Evolutionary conservation across 2,329 filamentous ascomycete genomes (phyloP).

Genomic region (Ophiostoma pallidulum): DNA sequence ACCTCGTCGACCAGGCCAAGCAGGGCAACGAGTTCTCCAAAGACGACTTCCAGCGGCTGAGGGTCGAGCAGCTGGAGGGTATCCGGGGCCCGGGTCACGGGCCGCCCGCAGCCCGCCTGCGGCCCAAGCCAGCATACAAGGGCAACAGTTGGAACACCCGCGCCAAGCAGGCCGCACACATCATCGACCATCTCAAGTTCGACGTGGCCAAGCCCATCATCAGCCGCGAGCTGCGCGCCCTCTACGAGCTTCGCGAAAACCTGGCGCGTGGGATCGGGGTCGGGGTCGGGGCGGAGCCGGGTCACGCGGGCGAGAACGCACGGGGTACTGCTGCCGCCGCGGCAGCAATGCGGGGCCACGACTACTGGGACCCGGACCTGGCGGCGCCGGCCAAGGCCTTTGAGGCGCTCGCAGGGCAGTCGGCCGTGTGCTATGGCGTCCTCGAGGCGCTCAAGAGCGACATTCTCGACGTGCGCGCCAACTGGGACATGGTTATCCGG

Average conservation of each 20-base stretch:
- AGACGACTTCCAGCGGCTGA: slow-evolving; percentile 32
- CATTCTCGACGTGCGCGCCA: slow-evolving; percentile 21
- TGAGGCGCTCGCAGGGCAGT: slow-evolving; percentile 22
- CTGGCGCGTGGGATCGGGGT: background rate
- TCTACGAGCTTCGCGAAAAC: slow-evolving; percentile 23
- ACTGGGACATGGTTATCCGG: slow-evolving; percentile 24
- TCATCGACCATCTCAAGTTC: slow-evolving; percentile 56
- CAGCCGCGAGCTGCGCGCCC: slow-evolving; percentile 25
- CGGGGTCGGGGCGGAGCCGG: background rate
- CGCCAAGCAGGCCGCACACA: slow-evolving; percentile 30
- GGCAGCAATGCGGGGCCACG: slow-evolving; percentile 4
- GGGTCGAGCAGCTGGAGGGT: slow-evolving; percentile 11
- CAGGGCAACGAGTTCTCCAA: slow-evolving; percentile 42
- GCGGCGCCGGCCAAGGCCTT: slow-evolving; percentile 26
- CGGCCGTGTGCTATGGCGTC: slow-evolving; percentile 23
- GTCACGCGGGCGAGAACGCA: too few species aligned
- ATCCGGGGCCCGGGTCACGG: slow-evolving; percentile 15
- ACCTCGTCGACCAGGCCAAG: slow-evolving; percentile 49
- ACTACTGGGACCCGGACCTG: slow-evolving; percentile 31
- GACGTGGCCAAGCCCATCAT: slow-evolving; percentile 36
- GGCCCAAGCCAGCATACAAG: slow-evolving; percentile 37
- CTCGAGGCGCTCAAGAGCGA: slow-evolving; percentile 26
- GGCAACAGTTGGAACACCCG: slow-evolving; percentile 18
- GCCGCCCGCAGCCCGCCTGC: slow-evolving; percentile 14
- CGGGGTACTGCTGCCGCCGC: too few species aligned